Conservation (phyloP, 805 yeast species). For the Candida andamanensis region DNA sequence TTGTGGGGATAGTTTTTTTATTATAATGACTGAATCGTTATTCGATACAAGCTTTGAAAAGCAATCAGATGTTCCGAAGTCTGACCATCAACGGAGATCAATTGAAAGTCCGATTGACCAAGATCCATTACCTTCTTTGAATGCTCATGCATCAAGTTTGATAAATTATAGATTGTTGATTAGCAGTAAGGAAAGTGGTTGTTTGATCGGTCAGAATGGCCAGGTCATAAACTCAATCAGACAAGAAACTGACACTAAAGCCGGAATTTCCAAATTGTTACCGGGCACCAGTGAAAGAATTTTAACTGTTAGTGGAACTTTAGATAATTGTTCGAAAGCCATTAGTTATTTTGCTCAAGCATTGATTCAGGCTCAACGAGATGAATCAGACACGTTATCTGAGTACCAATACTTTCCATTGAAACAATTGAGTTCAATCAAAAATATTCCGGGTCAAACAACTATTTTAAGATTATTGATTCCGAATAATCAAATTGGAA, state of each 20-base stretch:
- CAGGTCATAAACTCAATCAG: conserved; percentile 70
- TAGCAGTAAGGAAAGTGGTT: conserved; percentile 84
- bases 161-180: conserved; percentile 55
- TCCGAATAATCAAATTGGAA: conserved; percentile 84
- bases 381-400: conserved; percentile 10
- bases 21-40: conserved; percentile 9
- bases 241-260: conserved; percentile 71
- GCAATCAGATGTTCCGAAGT: not conserved
- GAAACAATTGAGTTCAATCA: conserved; percentile 51
- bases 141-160: conserved; percentile 23
- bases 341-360: conserved; percentile 66
- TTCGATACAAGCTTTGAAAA: conserved; percentile 28
- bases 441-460: conserved; percentile 47
- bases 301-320: conserved; percentile 68
- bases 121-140: conserved; percentile 8
- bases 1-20: not conserved
- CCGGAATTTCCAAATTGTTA: conserved; percentile 78
- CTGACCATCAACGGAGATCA: too few species aligned
- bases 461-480: conserved; percentile 62
- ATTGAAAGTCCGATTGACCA: conserved; percentile 1
- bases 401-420: conserved; percentile 52
- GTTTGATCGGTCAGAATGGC: conserved; percentile 84
- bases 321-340: conserved; percentile 66
- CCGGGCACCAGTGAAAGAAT: conserved; percentile 82
- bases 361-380: conserved; percentile 39